Evolutionary conservation across 768 basidiomycete species (phyloP), one percentile per base, ranked within the genome.

Genomic region (Lepiota brunneoincarnata): DNA sequence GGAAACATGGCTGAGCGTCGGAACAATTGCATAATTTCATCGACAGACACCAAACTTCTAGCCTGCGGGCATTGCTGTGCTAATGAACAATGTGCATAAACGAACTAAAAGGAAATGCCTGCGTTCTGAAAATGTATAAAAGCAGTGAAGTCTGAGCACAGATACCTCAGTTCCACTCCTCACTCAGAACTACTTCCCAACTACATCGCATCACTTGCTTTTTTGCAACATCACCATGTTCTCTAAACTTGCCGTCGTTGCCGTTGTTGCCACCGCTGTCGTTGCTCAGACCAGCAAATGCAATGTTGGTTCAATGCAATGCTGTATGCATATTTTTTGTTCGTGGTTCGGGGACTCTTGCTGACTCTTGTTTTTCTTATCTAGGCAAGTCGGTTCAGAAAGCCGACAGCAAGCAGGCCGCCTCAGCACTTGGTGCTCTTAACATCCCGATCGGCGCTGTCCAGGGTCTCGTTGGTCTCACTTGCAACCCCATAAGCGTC

Each of bases 401-500:
- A 18, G 28, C 17, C 18, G 18, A 18, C 6, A 31, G 45, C 9
- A 12, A 47, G 7, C 31, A 31, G 20, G 18, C 31, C 6, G 18
- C 17, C 12, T 17, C 34, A 20, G 14, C 38, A 17, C 53, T 67
- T 11, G 23, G 59, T 9, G 58, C 50, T 45, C 42, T 56, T 43
- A 34, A 43, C 15, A 46, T 59, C 34, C 47, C 34, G 20, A n/a
- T 61, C 28, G 37, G 43, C 1, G 14, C 41, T 0, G 20, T 65
- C 36, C 59, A 56, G 11, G 63, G 60, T 18, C 26, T 44, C 4
- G 57, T 67, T 18, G 65, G 63, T 18, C 3, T 58, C 7, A 52
- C 46, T 15, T 71, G 69, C 63, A 58, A 39, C 36, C 63, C 65
- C 24, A 55, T 69, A 53, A 52, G 49, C 20, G 59, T 23, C 35